Conservation (phyloP, 371 early-diverging fungal genomes). For the Mucor ambiguus region DNA sequence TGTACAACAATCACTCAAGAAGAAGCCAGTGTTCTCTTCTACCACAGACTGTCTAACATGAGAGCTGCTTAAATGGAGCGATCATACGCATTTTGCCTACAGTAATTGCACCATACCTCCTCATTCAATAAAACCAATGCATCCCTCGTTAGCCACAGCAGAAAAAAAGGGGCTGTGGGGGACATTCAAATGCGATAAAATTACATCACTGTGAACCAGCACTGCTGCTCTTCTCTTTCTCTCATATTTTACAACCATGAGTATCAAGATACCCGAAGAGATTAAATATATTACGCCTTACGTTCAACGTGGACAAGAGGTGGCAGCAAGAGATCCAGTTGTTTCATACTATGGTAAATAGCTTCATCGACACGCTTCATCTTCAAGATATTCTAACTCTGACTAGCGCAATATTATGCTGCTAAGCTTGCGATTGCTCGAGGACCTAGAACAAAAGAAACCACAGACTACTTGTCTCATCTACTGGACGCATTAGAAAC, state of each 20-base stretch:
- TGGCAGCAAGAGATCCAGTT: conserved; percentile 77
- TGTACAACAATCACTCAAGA: too few relatives aligned
- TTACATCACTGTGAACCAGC: background rate
- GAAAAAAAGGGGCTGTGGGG: background rate
- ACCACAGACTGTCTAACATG: too few relatives aligned
- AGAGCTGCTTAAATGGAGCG: background rate
- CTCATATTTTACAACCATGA: conserved; percentile 1
- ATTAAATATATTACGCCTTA: conserved; percentile 78
- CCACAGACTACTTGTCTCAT: conserved; percentile 63
- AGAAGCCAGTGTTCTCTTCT: too few relatives aligned
- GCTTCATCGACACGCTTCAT: background rate
- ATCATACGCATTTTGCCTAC: background rate
- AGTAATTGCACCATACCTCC: background rate
- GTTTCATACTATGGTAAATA: conserved; percentile 90
- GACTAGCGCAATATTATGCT: conserved; percentile 85
- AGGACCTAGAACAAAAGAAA: conserved; percentile 59
- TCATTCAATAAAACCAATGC: background rate
- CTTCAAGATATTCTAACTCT: background rate
- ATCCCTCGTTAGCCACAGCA: background rate
- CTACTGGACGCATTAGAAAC: conserved; percentile 81
- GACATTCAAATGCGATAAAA: background rate
- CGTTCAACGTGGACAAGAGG: conserved; percentile 82
- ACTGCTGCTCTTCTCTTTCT: background rate
- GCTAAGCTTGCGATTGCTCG: conserved; percentile 77
- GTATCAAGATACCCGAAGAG: conserved; percentile 65